Evolutionary conservation across 768 basidiomycete species (phyloP).

Genomic region (Chlorophyllum brunneum): DNA sequence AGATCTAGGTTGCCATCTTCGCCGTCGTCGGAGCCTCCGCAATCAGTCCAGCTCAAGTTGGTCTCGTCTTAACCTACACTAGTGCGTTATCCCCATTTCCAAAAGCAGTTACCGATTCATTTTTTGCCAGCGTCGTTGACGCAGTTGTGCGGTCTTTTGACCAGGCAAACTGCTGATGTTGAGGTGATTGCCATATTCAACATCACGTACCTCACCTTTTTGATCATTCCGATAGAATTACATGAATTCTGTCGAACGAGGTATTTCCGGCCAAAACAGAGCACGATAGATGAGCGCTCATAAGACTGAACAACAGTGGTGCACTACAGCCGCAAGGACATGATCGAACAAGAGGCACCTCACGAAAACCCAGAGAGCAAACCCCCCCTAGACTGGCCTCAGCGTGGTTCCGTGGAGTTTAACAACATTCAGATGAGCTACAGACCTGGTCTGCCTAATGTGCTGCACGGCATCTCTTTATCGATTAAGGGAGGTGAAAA

Average conservation of each 20-base stretch:
- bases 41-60: constrained; percentile 65
- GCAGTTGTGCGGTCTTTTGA: constrained; percentile 50
- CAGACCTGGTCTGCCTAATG: constrained; percentile 66
- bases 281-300: not conserved
- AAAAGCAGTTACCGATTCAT: not conserved
- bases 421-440: constrained; percentile 59
- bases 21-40: constrained; percentile 51
- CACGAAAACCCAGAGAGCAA: constrained; percentile 53
- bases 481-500: constrained; percentile 66
- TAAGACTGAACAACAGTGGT: constrained; percentile 32
- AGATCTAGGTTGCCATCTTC: constrained; percentile 56
- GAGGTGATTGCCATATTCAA: constrained; percentile 36
- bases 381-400: constrained; percentile 63
- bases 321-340: constrained; percentile 46
- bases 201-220: not conserved
- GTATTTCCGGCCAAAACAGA: constrained; percentile 20
- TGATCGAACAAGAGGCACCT: constrained; percentile 61
- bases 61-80: constrained; percentile 67
- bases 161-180: constrained; percentile 60
- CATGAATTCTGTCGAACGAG: constrained; percentile 63
- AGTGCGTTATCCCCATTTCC: constrained; percentile 26
- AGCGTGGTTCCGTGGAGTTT: constrained; percentile 56
- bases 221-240: constrained; percentile 41
- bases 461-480: constrained; percentile 61
- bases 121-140: constrained; percentile 28